phyloP scores from a whole-genome alignment of 2,329 filamentous ascomycete species.

The Pseudogymnoascus sp. region DNA sequence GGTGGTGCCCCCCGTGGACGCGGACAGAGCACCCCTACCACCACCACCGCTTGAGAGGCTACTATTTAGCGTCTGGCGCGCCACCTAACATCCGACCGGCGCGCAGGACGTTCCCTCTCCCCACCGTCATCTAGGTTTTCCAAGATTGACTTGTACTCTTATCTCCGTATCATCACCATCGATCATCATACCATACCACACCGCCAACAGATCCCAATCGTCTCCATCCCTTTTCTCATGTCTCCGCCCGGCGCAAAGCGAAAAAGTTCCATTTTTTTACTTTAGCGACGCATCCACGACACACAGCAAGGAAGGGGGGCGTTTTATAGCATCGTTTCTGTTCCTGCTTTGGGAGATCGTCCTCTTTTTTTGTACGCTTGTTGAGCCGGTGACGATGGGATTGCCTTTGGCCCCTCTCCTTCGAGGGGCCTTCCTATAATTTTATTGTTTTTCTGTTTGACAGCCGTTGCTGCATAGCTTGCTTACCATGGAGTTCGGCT shows the following conservation, averaged over 20 bases:
- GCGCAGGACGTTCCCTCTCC: neutral
- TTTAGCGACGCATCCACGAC: constrained; percentile 1
- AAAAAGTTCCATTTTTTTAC: constrained; percentile 2
- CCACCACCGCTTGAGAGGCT: neutral
- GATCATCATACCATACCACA: neutral
- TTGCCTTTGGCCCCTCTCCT: neutral
- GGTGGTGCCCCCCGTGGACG: constrained; percentile 51
- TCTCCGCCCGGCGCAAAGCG: constrained; percentile 1
- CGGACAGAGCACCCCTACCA: neutral
- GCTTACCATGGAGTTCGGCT: neutral
- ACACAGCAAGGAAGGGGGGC: neutral
- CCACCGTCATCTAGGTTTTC: neutral
- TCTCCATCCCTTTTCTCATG: neutral
- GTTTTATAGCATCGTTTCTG: constrained; percentile 6
- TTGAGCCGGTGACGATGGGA: neutral
- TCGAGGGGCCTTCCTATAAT: neutral
- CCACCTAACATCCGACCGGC: neutral
- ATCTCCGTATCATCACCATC: neutral
- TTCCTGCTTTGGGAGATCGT: neutral
- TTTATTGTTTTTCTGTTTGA: constrained; percentile 6
- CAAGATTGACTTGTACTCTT: constrained; percentile 2
- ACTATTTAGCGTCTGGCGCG: neutral
- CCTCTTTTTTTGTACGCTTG: constrained; percentile 1
- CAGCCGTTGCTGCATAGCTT: constrained; percentile 1
- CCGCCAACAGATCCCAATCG: neutral